Evolutionary conservation across 2,329 filamentous ascomycete species (phyloP), one percentile per base, ranked within the genome.

Genomic region (Alternaria brassicae): DNA sequence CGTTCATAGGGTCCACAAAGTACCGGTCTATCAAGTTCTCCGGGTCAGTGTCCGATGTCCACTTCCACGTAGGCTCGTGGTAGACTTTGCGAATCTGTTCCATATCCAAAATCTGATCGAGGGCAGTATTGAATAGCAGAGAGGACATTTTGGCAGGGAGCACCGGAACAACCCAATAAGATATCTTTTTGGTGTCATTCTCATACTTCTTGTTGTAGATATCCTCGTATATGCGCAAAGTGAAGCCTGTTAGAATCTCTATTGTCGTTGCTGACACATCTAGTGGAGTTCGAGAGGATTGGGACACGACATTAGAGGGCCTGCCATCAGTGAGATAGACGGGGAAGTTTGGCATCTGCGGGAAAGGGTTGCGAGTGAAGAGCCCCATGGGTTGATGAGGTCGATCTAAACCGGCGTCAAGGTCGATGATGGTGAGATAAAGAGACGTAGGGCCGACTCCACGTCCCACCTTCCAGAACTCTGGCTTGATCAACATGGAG

Each of bases 181-280:
- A 89, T 74, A 97, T 85, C 27, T 89, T 87, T 1, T 83, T 77
- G 0, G 82, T 67, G 15, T 87, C 82, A 0, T 85, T 81, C 48
- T 91, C 87, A 69, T 92, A 99, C 3, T 84, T 83, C 75, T 99
- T 99, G 76, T 93, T 94, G 80, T 97, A 98, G 0, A 97, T 81
- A 67, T 98, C 92, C 15, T 86, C 80, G 75, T 96, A 97, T 0
- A 96, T 77, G 4, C 85, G 83, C 39, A 96, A 79, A 0, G 91
- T 97, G 73, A 95, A 96, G 0, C 76, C 77, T 0, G 87, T 88
- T n/a, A 98, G 74, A 1, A 80, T 74, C 0, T 84, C 77, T 0
- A 92, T 64, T 1, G 82, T 72, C 0, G 79, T 70, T 0, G 80
- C 67, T 0, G 79, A 75, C 0, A 87, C 63, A 1, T 76, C 10